Evolutionary conservation across 2,329 filamentous ascomycete genomes (phyloP), one percentile per base, ranked within the genome.

Genomic region (Grosmannia clavigera): DNA sequence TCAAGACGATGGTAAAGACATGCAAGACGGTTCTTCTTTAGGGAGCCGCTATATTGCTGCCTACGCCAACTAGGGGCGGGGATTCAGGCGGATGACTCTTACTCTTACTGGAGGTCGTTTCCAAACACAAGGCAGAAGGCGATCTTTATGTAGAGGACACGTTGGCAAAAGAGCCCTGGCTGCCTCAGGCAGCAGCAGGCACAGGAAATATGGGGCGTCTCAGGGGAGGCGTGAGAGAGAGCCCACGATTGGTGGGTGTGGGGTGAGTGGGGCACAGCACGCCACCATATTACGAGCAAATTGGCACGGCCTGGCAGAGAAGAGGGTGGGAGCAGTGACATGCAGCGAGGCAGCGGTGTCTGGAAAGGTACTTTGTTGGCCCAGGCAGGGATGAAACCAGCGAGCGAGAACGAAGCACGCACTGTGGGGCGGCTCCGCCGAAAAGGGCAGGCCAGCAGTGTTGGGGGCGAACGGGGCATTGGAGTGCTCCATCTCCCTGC

Each of bases 121-220:
- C 22, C 22, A 27, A 16, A 19, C 25, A 27, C 10, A 48, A 55
- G 62, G 59, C 50, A 57, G 51, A 52, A 48, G 51, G 48, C 40
- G 29, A 43, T 25, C 57, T 51, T 65, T 66, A 51, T 63, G 63
- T 66, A 65, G 64, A 66, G 64, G 64, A 63, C 64, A 66, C 64
- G 63, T 66, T 54, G 62, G 22, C 62, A 55, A 3, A 61, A 63
- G 58, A 25, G 25, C 29, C 25, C 29, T 59, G 40, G 35, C 1
- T 54, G 64, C 64, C 64, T 65, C 40, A 65, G 64, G 64, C 64
- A 62, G 6, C 33, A 11, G 48, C 14, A 1, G 3, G 9, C 1
- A 46, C 3, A 5, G 5, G 29, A 10, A n/a, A 5, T 43, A 6
- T 27, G 46, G 40, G 22, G 33, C 61, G 35, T 22, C 27, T 50